Base-by-base conservation (phyloP, 345 rosid species). In the Excoecaria cochinchinensis region DNA sequence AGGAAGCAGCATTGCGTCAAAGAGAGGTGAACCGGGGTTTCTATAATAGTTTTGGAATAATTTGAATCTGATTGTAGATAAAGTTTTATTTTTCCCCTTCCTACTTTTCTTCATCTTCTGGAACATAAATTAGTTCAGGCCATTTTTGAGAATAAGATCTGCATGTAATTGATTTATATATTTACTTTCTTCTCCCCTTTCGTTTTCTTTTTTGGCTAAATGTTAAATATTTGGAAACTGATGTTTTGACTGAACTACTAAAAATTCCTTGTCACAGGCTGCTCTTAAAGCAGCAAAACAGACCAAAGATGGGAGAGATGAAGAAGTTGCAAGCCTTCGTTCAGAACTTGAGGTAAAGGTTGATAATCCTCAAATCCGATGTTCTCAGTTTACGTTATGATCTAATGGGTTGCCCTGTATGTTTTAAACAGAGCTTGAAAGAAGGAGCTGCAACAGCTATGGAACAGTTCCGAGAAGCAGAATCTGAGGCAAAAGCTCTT, bases 1-100 rank as follows among this genome's bases (percentile, higher is more conserved):
- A 93, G 80, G 97, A 92, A 85, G 98, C 94, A 75, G 95, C 94
- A 66, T 79, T 93, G 82, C 90, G 93, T 44, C 94, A 90, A 80
- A 86, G 94, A 87, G 98, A 93, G 93, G 98, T 93, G 76, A 79
- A 85, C 67, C 70, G 10, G 67, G n/a, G 72, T 57, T 57, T 31
- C 67, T 7, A 48, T 11, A 14, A 22, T 60, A 40, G 51, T 60
- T 64, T 50, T 25, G 46, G 42, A 56, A 52, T 25, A 4, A n/a
- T 59, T 67, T 67, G 64, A 78, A 22, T 38, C 2, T 64, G 59
- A 22, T 36, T 50, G 15, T 74, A 42, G 57, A 22, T 72, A 14
- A 68, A 55, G 15, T 61, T 57, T 51, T 39, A 17, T 46, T 14
- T 44, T 44, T 8, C 17, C 0, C 36, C 57, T 42, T 67, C 38